These are phyloP conservation scores for Cordyceps cicadae DNA, from an alignment of 2,329 filamentous ascomycete species.

Conservation along the genomic window DNA sequence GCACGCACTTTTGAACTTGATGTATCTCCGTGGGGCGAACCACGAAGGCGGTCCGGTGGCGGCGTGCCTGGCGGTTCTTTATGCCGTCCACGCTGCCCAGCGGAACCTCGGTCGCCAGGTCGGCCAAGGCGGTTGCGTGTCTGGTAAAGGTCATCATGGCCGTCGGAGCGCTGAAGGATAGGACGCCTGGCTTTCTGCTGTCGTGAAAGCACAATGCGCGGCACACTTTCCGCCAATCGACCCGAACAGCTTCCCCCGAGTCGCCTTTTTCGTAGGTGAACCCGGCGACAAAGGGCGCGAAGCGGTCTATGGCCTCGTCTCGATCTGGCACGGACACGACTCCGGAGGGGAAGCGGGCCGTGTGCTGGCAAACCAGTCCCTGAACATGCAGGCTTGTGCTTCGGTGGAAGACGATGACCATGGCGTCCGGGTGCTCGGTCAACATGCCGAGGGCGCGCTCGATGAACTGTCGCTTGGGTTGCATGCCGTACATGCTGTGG, in stretches of 20 bases:
- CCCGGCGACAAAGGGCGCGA: slow-evolving; percentile 45
- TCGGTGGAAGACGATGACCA: not conserved
- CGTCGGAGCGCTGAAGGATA: slow-evolving; percentile 41
- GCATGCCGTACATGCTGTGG: slow-evolving; percentile 57
- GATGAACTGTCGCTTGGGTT: slow-evolving; percentile 25
- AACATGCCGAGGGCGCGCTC: not conserved
- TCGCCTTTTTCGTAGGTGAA: slow-evolving; percentile 27
- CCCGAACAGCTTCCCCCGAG: slow-evolving; percentile 23
- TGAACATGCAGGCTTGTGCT: not conserved
- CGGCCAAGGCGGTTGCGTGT: slow-evolving; percentile 33
- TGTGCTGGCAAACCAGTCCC: not conserved
- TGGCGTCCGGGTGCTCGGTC: not conserved
- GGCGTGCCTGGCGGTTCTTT: slow-evolving; percentile 45
- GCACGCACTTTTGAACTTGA: slow-evolving; percentile 47
- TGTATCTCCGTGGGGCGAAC: slow-evolving; percentile 36
- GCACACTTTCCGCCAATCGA: slow-evolving; percentile 44
- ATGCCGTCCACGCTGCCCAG: slow-evolving; percentile 23
- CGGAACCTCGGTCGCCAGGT: slow-evolving; percentile 36
- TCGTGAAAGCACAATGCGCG: slow-evolving; percentile 36
- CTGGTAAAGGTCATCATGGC: slow-evolving; percentile 43
- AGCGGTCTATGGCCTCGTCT: slow-evolving; percentile 38
- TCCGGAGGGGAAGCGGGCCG: not conserved
- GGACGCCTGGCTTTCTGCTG: slow-evolving; percentile 25
- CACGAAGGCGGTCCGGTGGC: slow-evolving; percentile 34
- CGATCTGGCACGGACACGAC: slow-evolving; percentile 14